Evolutionary conservation across 2,329 filamentous ascomycete species (phyloP), one percentile per base, ranked within the genome.

Genomic region (Bipolaris sorokiniana): DNA sequence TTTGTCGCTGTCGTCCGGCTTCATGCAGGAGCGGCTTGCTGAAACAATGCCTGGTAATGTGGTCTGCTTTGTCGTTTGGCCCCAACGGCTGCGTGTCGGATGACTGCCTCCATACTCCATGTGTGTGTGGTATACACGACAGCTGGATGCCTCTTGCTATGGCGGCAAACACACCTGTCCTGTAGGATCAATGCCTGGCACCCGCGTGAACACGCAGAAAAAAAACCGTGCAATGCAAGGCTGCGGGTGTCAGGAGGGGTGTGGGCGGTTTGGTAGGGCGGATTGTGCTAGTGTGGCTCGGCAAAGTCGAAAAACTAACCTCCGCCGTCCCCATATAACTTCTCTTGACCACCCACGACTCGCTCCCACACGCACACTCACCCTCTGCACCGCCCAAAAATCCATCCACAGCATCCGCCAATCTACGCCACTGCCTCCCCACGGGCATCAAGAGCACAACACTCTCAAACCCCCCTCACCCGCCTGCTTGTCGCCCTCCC

Each of bases 401-500:
- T 58, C 53, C 62, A 61, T 61, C 64, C 62, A 5, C 28, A 10
- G 56, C 44, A 13, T 61, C 54, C 56, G 42, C 36, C 34, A 61
- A 56, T 53, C 57, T 48, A 61, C 46, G 38, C 62, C 65, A 64
- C 63, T 64, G 60, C 61, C 62, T 46, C 53, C 2, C 49, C 65
- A 63, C 66, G 64, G 66, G 65, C 54, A 65, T 49, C 54, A 45
- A 36, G 49, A 48, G 46, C 36, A 54, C 49, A 37, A 37, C 34
- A 6, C 40, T n/a, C 41, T 38, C 47, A 15, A 23, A 33, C 34
- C 57, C 33, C 57, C 49, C 34, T 41, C 31, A 40, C 46, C 41
- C 31, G 36, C 41, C 54, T 55, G 48, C 62, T 57, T 54, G 68
- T 68, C 68, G 70, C 69, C 59, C 51, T 16, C 63, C 63, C 60